Percentiles rank a stretch among this genome's conserved stretches.
These are phyloP conservation scores for Candida sojae DNA, from an alignment of 1,139 yeast species.

Conservation along the genomic window DNA sequence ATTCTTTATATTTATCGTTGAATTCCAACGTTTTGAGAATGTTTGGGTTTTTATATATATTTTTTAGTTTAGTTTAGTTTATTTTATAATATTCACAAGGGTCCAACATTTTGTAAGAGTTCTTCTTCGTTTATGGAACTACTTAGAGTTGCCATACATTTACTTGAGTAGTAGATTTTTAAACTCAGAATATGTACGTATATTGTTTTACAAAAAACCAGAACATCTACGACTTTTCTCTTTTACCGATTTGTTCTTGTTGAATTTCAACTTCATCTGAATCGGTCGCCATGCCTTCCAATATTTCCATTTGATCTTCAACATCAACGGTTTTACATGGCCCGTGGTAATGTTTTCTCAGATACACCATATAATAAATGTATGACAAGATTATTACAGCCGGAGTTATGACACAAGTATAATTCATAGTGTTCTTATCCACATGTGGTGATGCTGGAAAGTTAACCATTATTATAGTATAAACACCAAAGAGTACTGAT, in stretches of 20 bases:
- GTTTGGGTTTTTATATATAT: neutral
- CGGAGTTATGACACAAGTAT: slow-evolving; percentile 33
- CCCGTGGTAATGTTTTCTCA: slow-evolving; percentile 30
- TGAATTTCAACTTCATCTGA: slow-evolving; percentile 7
- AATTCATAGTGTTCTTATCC: slow-evolving; percentile 33
- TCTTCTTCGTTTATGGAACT: too few relatives aligned
- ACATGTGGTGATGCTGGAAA: slow-evolving; percentile 32
- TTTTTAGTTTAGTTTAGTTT: neutral
- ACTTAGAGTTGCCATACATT: too few relatives aligned
- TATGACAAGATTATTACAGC: slow-evolving; percentile 34
- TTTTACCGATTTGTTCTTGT: neutral
- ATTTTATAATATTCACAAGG: neutral
- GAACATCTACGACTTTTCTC: neutral
- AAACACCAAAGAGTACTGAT: slow-evolving; percentile 28
- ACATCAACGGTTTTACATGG: slow-evolving; percentile 29
- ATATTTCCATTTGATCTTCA: slow-evolving; percentile 5
- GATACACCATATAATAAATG: slow-evolving; percentile 28
- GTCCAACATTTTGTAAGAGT: too few relatives aligned
- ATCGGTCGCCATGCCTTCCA: neutral
- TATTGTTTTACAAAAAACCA: neutral
- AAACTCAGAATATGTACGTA: neutral
- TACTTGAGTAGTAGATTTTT: too few relatives aligned
- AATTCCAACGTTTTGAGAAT: neutral
- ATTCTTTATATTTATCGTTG: neutral
- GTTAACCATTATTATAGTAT: slow-evolving; percentile 39